Conservation (phyloP, 2,329 filamentous ascomycete genomes). For the Ophiocordyceps polyrhachis-furcata region DNA sequence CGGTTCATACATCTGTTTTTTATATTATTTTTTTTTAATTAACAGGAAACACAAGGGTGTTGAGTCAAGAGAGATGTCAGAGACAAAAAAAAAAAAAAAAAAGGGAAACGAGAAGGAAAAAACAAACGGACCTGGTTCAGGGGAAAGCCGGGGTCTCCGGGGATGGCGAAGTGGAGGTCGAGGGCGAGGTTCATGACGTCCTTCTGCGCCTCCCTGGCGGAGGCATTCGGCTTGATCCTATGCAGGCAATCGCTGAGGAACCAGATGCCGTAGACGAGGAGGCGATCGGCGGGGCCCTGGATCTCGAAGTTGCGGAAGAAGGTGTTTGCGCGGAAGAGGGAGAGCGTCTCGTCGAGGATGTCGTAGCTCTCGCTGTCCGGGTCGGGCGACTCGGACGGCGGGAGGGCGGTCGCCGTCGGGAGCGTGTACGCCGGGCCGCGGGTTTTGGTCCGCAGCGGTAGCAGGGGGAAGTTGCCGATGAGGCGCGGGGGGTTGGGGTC, state of each 20-base stretch:
- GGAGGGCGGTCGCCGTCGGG: conserved; percentile 34
- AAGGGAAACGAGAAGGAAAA: background rate
- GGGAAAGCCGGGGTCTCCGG: conserved; percentile 82
- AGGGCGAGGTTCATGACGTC: conserved; percentile 81
- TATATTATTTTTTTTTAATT: too few species aligned
- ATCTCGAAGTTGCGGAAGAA: conserved; percentile 99
- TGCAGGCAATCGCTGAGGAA: conserved; percentile 80
- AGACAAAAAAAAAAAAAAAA: background rate
- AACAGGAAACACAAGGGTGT: too few species aligned
- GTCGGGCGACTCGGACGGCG: conserved; percentile 47
- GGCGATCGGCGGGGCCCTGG: conserved; percentile 81
- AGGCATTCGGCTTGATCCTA: conserved; percentile 65
- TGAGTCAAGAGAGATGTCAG: too few species aligned
- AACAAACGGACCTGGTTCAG: conserved; percentile 52
- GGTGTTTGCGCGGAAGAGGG: conserved; percentile 91
- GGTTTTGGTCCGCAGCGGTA: conserved; percentile 85
- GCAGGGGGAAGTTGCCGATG: conserved; percentile 82
- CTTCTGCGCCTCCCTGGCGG: conserved; percentile 40
- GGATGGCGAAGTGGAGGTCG: conserved; percentile 82
- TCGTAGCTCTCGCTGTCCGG: conserved; percentile 88
- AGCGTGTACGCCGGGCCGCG: conserved; percentile 89
- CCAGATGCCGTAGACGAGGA: conserved; percentile 91
- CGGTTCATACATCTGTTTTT: conserved; percentile 63
- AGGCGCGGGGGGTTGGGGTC: conserved; percentile 46
- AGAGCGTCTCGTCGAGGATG: conserved; percentile 81